Evolutionary conservation across 208 protist genomes (phyloP).

Genomic region (Polymyxa betae): DNA sequence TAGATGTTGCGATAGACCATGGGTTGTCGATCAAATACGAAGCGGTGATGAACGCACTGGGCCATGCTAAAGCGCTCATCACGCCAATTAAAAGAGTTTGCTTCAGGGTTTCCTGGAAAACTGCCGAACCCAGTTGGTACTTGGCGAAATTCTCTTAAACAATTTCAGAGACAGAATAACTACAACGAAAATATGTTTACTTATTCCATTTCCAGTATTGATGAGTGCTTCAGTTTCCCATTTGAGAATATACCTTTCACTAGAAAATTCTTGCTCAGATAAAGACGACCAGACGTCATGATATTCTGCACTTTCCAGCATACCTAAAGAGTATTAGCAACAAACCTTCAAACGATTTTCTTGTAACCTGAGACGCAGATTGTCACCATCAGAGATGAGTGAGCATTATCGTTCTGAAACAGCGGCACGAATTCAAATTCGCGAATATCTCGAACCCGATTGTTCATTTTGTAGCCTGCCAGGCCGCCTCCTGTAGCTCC

Average conservation of each 20-base stretch:
- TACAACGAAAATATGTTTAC: no score
- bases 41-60: constrained; percentile 21
- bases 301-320: not conserved
- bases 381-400: constrained; percentile 1
- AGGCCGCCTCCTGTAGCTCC: constrained; percentile 36
- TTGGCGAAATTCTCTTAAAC: not conserved
- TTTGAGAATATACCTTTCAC: not conserved
- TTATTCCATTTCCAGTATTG: not conserved
- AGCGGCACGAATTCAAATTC: constrained; percentile 39
- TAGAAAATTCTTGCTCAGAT: not conserved
- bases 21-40: constrained; percentile 46
- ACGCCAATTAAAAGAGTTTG: constrained; percentile 28
- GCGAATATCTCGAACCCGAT: not conserved
- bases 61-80: constrained; percentile 37
- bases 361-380: constrained; percentile 23
- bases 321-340: no score
- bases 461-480: constrained; percentile 50
- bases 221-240: not conserved
- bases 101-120: not conserved
- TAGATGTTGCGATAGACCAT: not conserved
- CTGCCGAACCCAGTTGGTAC: not conserved
- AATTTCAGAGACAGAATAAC: no score
- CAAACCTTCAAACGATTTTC: no score
- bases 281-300: not conserved
- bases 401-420: not conserved